A percentile compares a stretch with the other conserved stretches of the same genome.
Conservation (phyloP, 176 grass and related monocot genomes). For the Triticum aestivum region IWGSC_CS_RefSeq_v2.1 NC_057810.1:608079031-608079530, state of each 20-base stretch:
- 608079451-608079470: constrained; percentile 99
- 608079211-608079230: no score
- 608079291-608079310: not conserved
- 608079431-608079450: constrained; percentile 59
- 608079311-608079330: not conserved
- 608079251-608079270: not conserved
- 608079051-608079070: not conserved
- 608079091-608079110: not conserved
- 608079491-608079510: constrained; percentile 24
- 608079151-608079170: constrained; percentile 37
- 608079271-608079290: not conserved
- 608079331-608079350: not conserved
- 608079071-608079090: not conserved
- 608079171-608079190: not conserved
- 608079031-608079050: not conserved
- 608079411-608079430: constrained; percentile 38
- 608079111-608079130: not conserved
- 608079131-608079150: not conserved
- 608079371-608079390: not conserved
- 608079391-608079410: not conserved
- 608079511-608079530: constrained; percentile 53
- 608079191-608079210: not conserved
- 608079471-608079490: constrained; percentile 53
- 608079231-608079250: no score
- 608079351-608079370: not conserved